Evolutionary conservation across 176 grass and related monocot species (phyloP).

Genomic region (Urochloa ruziziensis): DNA sequence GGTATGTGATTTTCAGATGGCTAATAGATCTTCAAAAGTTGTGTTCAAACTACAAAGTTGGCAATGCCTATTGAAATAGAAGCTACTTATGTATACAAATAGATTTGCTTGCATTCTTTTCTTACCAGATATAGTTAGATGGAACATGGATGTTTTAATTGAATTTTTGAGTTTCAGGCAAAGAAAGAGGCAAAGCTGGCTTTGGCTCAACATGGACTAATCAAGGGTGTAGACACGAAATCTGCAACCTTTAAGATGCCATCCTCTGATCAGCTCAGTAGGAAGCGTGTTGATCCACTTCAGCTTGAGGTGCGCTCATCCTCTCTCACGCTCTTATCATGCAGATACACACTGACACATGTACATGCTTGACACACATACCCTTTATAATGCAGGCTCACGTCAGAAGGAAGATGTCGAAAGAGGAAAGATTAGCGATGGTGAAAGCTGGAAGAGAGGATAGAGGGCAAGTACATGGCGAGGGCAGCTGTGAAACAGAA

Average conservation of each 20-base stretch:
- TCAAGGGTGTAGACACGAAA: slow-evolving; percentile 35
- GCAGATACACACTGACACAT: not conserved
- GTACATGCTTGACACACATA: not conserved
- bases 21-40: not conserved
- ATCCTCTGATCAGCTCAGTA: slow-evolving; percentile 68
- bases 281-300: slow-evolving; percentile 69
- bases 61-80: not conserved
- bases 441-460: slow-evolving; percentile 84
- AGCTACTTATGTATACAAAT: not conserved
- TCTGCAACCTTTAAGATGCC: slow-evolving; percentile 54
- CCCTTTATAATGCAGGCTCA: slow-evolving; percentile 43
- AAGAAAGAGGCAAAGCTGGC: slow-evolving; percentile 68
- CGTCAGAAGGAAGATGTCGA: slow-evolving; percentile 59
- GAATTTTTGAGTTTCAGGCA: slow-evolving; percentile 44
- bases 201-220: slow-evolving; percentile 63
- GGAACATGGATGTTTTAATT: not conserved
- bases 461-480: slow-evolving; percentile 56
- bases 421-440: slow-evolving; percentile 64
- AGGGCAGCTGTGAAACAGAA: slow-evolving; percentile 60
- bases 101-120: not conserved
- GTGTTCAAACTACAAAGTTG: not conserved
- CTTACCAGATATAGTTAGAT: not conserved
- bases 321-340: not conserved
- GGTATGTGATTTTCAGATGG: slow-evolving; percentile 39
- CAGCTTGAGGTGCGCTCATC: slow-evolving; percentile 49